A percentile compares a stretch with the other conserved stretches of the same genome.
These are phyloP conservation scores for Tinospora cordifolia DNA, from an alignment of 164 flowering plant genomes.

Conservation along the genomic window DNA sequence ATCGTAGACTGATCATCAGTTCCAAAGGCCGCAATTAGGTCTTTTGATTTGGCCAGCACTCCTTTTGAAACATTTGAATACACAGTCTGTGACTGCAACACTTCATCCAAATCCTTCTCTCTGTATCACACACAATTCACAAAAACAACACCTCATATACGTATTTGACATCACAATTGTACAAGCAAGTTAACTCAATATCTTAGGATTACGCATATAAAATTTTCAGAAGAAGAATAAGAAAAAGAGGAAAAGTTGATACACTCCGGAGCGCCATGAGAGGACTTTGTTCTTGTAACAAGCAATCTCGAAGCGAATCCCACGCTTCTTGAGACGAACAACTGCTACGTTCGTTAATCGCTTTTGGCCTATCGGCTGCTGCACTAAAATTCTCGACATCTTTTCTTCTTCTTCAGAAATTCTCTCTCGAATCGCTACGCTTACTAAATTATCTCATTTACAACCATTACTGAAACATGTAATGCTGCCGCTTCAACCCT, in stretches of 20 bases:
- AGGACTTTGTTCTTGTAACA: constrained; percentile 96
- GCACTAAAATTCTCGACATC: constrained; percentile 66
- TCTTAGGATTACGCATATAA: too few species aligned
- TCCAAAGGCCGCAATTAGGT: constrained; percentile 61
- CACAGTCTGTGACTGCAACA: constrained; percentile 87
- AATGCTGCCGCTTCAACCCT: too few species aligned
- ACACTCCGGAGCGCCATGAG: constrained; percentile 96
- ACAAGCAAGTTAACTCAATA: too few species aligned
- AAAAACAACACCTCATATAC: background rate
- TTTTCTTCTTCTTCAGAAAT: background rate
- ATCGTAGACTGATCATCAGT: constrained; percentile 71
- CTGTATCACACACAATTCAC: too few species aligned
- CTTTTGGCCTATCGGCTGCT: constrained; percentile 88
- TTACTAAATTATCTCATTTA: too few species aligned
- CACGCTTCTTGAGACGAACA: constrained; percentile 86
- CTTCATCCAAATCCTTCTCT: constrained; percentile 95
- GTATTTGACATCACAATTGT: background rate
- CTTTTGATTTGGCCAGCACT: constrained; percentile 78
- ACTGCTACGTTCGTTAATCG: constrained; percentile 87
- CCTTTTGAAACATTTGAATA: constrained; percentile 97
- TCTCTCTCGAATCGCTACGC: too few species aligned
- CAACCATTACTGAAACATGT: too few species aligned
- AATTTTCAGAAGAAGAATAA: background rate
- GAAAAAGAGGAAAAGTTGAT: constrained; percentile 11
- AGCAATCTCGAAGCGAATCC: constrained; percentile 84